Evolutionary conservation across 1,284 basidiomycete species (phyloP).

Genomic region (Pascua guehoae): DNA sequence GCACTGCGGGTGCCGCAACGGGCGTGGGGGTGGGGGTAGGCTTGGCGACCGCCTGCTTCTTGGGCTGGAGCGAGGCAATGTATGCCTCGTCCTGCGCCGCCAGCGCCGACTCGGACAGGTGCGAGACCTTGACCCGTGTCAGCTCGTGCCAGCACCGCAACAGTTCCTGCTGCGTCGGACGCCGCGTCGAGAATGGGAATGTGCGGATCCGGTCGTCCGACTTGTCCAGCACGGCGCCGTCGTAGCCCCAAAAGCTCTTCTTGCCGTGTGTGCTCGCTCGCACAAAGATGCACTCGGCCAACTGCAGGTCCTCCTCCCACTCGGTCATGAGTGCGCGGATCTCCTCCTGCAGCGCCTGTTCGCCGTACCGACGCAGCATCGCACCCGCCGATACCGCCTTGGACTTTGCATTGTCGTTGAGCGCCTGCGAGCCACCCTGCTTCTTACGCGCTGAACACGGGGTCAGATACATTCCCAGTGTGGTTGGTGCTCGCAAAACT

Average conservation of each 20-base stretch:
- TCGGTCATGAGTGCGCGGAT: conserved; percentile 74
- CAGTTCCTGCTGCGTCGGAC: conserved; percentile 91
- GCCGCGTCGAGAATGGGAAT: conserved; percentile 88
- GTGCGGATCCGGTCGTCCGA: conserved; percentile 73
- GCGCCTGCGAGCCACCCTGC: conserved; percentile 90
- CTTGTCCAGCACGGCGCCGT: conserved; percentile 62
- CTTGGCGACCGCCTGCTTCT: conserved; percentile 46
- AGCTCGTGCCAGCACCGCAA: conserved; percentile 83
- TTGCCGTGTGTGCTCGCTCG: conserved; percentile 80
- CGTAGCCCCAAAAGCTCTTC: conserved; percentile 83
- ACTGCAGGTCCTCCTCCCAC: conserved; percentile 77
- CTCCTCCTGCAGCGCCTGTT: conserved; percentile 88
- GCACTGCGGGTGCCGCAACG: conserved; percentile 54
- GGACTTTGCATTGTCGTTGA: conserved; percentile 90
- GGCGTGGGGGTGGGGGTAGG: conserved; percentile 31
- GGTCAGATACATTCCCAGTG: neutral
- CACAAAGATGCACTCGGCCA: conserved; percentile 82
- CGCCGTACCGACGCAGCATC: conserved; percentile 88
- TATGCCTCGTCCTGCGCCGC: conserved; percentile 80
- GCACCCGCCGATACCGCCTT: conserved; percentile 94
- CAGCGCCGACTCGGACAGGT: conserved; percentile 79
- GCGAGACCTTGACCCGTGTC: conserved; percentile 76
- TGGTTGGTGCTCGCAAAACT: conserved; percentile 47
- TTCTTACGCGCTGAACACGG: conserved; percentile 76
- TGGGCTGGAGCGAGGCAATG: conserved; percentile 72